phyloP scores from a whole-genome alignment of 768 basidiomycete genomes.

The Amanita pseudoporphyria region DNA sequence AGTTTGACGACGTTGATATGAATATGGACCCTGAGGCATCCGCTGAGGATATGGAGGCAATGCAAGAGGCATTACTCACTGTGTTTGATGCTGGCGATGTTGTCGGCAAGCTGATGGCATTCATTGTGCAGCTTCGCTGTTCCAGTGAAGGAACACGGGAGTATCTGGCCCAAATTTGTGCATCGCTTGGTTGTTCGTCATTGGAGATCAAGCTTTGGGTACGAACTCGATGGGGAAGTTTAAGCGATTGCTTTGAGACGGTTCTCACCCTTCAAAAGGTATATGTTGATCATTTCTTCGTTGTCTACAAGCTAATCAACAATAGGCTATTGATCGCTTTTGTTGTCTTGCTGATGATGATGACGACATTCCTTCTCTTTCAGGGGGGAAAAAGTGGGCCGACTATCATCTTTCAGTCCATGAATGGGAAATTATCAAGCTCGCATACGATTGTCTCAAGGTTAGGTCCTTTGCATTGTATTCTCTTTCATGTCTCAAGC shows the following conservation, averaged over 20 bases:
- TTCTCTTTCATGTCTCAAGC: background rate
- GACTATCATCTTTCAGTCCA: background rate
- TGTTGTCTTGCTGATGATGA: slow-evolving; percentile 5
- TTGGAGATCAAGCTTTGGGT: slow-evolving; percentile 12
- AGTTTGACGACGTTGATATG: slow-evolving; percentile 10
- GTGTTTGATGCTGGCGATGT: slow-evolving; percentile 13
- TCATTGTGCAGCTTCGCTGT: slow-evolving; percentile 10
- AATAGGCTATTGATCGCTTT: slow-evolving; percentile 6
- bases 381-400: slow-evolving; percentile 1
- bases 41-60: slow-evolving; percentile 5
- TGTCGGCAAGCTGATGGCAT: slow-evolving; percentile 13
- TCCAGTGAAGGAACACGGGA: slow-evolving; percentile 5
- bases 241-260: slow-evolving; percentile 10
- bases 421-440: slow-evolving; percentile 6
- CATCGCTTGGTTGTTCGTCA: background rate
- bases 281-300: background rate
- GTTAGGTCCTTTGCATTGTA: background rate
- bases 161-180: slow-evolving; percentile 7
- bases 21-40: slow-evolving; percentile 9
- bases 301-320: background rate
- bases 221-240: slow-evolving; percentile 12
- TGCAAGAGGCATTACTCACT: slow-evolving; percentile 5
- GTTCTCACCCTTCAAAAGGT: slow-evolving; percentile 9
- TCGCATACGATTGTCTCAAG: slow-evolving; percentile 5
- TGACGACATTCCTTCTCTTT: slow-evolving; percentile 1